Base-by-base conservation (phyloP, 2,329 filamentous ascomycete species). In the Ustulina deusta region DNA sequence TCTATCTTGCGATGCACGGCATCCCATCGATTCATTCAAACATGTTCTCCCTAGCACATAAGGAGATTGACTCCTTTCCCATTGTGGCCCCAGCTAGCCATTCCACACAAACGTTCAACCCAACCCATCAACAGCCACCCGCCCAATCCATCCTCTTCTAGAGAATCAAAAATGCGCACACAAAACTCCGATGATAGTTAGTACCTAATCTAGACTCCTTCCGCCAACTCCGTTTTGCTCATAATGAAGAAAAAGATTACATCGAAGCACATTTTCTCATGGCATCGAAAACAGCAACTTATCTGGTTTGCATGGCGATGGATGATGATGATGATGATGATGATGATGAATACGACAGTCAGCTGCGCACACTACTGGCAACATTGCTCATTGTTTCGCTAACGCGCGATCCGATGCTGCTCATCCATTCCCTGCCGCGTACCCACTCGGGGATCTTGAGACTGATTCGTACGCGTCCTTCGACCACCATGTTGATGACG, bases 401-500 rank as follows among this genome's bases (percentile, higher is more conserved):
- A 20, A 83, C 78, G 40, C 81, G 74, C 5, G 81, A 81, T 15
- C 84, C 82, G 70, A 83, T 75, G 80, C 84, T 86, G 74, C 83
- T 73, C 56, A 77, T 69, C 73, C 76, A 77, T 52, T 77, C 82
- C 15, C 49, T 15, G 27, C 84, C 86, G 74, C 83, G 72, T 48
- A 76, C 71, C 73, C 77, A 77, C 61, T 77, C 82, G 10, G 86
- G 85, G 46, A 84, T 79, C 80, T 87, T 87, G 51, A 89, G 78
- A 61, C 81, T 86, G 73, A 89, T 80, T 52, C 86, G 81, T 20
- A 97, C 87, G 73, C 93, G 89, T 0, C 94, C 95, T 80, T 99
- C 95, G 42, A 96, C 93, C 42, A 97, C 84, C 76, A 90, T 91
- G 77, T 97, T 95, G 63, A 99, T 82, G 38, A 90, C 83, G 77